phyloP scores from a whole-genome alignment of 768 basidiomycete genomes.

The Russula lepida region DNA sequence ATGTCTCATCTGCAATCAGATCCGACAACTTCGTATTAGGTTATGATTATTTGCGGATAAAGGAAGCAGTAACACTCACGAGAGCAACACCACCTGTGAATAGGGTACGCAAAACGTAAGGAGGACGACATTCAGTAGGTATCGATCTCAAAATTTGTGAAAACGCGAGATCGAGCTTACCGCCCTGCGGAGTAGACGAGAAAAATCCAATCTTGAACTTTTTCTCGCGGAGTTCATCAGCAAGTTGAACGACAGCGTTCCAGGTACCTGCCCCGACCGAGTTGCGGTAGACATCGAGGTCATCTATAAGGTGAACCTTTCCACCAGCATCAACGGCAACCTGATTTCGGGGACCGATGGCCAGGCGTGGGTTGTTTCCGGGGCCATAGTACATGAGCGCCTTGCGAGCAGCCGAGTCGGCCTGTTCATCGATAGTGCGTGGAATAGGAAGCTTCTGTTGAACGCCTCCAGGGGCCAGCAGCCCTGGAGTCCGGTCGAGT shows the following conservation, averaged over 20 bases:
- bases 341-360: conserved; percentile 76
- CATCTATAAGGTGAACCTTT: conserved; percentile 79
- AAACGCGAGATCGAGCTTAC: conserved; percentile 33
- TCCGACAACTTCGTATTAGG: conserved; percentile 4
- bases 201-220: conserved; percentile 90
- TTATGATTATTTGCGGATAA: conserved; percentile 4
- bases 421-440: conserved; percentile 75
- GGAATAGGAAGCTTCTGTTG: conserved; percentile 58
- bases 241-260: conserved; percentile 74
- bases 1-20: conserved; percentile 69
- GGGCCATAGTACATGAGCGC: conserved; percentile 78
- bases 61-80: conserved; percentile 39
- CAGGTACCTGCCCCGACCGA: conserved; percentile 69
- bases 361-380: conserved; percentile 73
- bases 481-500: conserved; percentile 31
- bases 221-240: conserved; percentile 77
- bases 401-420: conserved; percentile 81
- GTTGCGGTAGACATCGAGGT: conserved; percentile 67
- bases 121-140: not conserved
- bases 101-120: conserved; percentile 18
- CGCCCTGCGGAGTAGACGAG: conserved; percentile 91
- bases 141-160: conserved; percentile 24
- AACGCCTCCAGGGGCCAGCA: conserved; percentile 38
- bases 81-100: conserved; percentile 82
- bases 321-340: conserved; percentile 84